Evolutionary conservation across 805 yeast species (phyloP), one percentile per base, ranked within the genome.

Genomic region (Schizosaccharomyces octosporus): DNA sequence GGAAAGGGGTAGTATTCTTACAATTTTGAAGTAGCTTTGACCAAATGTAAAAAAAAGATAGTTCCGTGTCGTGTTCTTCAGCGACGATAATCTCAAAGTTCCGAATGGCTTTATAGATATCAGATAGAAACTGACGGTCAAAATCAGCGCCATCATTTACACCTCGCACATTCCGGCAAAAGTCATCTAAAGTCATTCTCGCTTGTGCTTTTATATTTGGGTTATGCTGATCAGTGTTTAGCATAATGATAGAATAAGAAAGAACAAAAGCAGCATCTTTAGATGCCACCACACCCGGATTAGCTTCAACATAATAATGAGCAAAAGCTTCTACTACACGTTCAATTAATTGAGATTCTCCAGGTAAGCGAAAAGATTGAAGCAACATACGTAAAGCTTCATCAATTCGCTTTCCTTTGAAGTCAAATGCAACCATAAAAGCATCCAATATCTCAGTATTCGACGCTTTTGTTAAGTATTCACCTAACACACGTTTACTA

Each of bases 281-380:
- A 67, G 86, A 86, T 1, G 95, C 90, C 45, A 80, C 77, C 48
- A 65, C 65, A 19, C 69, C 66, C 27, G 73, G 73, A 67, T 83
- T 87, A 63, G 84, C 81, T 21, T 74, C 75, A 15, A 86, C 85
- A 71, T 87, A 93, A 63, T 85, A 80, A 54, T 81, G 82, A 2
- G 95, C 88, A 71, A 93, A 93, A 5, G 81, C 75, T 67, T 90
- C 97, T 36, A 93, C 84, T 17, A 90, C 80, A 67, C 96, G 78
- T 70, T 93, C 98, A 69, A 93, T 93, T 70, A 87, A 96, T 68
- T 88, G 97, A 0, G 97, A 85, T 72, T 93, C 99, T 63, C 99
- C 99, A 0, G 97, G 97, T 59, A 93, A 76, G 70, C 98, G 79
- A 69, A 93, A 90, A 24, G 85, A 79, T 62, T 85, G 84, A 65